A percentile compares a stretch with the other conserved stretches of the same genome.
Evolutionary conservation across 2,329 filamentous ascomycete genomes (phyloP).

Genomic region (Coleophoma eucalyptorum): DNA sequence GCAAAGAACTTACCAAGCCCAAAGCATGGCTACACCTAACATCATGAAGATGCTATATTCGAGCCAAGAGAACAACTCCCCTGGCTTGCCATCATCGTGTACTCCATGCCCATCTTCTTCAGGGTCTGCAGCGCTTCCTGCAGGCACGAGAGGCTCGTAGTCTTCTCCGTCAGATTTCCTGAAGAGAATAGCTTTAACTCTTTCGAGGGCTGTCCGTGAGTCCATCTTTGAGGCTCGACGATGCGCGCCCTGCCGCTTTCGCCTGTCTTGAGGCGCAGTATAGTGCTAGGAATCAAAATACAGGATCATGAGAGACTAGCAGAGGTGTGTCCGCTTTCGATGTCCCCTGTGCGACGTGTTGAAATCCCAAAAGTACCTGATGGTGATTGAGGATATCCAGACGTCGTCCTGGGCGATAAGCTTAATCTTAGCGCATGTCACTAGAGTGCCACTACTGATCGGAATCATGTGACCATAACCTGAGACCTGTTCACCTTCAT

Average conservation of each 20-base stretch:
- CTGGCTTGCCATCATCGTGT: conserved; percentile 1
- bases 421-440: too few relatives aligned
- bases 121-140: conserved; percentile 5
- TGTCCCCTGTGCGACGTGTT: too few relatives aligned
- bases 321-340: too few relatives aligned
- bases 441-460: background rate
- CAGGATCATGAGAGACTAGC: too few relatives aligned
- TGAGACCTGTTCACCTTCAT: background rate
- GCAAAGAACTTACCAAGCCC: conserved; percentile 74
- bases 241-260: too few relatives aligned
- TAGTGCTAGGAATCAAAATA: too few relatives aligned
- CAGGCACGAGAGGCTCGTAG: conserved; percentile 17
- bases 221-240: background rate
- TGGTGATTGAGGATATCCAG: too few relatives aligned
- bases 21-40: conserved; percentile 90
- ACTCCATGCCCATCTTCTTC: conserved; percentile 3
- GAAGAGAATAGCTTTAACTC: conserved; percentile 18
- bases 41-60: conserved; percentile 85
- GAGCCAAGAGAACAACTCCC: conserved; percentile 71
- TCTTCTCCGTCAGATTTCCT: conserved; percentile 13
- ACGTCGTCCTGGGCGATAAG: too few relatives aligned
- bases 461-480: background rate
- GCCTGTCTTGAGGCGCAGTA: too few relatives aligned
- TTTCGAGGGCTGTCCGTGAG: conserved; percentile 9
- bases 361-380: too few relatives aligned